These are phyloP conservation scores for Solanum appendiculatum DNA, from an alignment of 257 asterid genomes.

Conservation along the genomic window DNA sequence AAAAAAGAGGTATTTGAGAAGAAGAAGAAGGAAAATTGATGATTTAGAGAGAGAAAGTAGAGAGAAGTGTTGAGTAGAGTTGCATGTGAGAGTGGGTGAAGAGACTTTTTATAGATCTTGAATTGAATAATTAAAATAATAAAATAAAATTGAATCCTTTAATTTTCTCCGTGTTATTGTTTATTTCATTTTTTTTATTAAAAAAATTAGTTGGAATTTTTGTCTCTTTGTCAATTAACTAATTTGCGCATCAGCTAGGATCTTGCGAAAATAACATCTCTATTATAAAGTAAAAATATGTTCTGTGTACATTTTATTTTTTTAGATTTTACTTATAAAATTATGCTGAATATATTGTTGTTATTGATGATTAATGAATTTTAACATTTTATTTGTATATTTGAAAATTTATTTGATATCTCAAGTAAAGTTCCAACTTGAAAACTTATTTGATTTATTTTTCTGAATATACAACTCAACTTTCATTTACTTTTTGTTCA, in stretches of 20 bases:
- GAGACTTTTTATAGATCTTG: background rate
- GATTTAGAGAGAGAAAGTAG: background rate
- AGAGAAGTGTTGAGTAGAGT: background rate
- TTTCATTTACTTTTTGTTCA: too few species aligned
- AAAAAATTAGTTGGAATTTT: background rate
- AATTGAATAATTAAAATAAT: background rate
- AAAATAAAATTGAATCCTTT: background rate
- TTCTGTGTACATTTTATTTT: too few species aligned
- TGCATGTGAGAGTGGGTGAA: background rate
- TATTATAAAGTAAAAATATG: too few species aligned
- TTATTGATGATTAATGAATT: too few species aligned
- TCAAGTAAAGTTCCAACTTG: too few species aligned
- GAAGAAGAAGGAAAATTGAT: background rate
- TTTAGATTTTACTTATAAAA: too few species aligned
- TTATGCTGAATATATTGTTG: too few species aligned
- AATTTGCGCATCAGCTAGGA: too few species aligned
- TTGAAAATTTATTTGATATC: too few species aligned
- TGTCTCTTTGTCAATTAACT: background rate
- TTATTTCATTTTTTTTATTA: background rate
- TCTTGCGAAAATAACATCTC: background rate
- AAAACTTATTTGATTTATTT: too few species aligned
- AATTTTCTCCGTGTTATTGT: background rate
- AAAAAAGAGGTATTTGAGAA: background rate
- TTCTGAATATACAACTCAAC: too few species aligned
- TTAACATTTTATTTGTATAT: too few species aligned